Evolutionary conservation across 257 asterid species (phyloP), one percentile per base, ranked within the genome.

Genomic region (Solanum appendiculatum): DNA sequence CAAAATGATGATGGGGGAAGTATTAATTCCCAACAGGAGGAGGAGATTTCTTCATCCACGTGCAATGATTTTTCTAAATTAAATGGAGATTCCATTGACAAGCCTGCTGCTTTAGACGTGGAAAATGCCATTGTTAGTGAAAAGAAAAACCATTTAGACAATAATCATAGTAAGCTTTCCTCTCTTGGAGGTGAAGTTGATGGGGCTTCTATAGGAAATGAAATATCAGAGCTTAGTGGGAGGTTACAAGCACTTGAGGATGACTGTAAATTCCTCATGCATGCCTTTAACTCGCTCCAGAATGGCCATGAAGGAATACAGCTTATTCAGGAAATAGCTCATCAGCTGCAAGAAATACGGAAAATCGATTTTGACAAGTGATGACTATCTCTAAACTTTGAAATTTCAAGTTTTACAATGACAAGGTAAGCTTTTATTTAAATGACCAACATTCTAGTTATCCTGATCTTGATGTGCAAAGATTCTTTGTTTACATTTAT

Each of bases 171-270:
- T 25, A 81, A 70, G 66, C 56, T 86, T 20, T 82, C 87, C n/a
- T 84, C 29, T 74, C 74, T 83, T 69, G 88, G 87, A 58, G 85
- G 87, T 86, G 90, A 86, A 21, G 40, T 51, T 40, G 88, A 84
- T 85, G 64, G 89, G 56, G 92, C 80, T 46, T 51, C 83, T 40
- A 74, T 90, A 5, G 86, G 82, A 88, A 89, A 86, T 87, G 94
- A 91, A 85, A 89, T 92, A 15, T 87, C 81, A 58, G 86, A 91
- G 58, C 91, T 92, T 78, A 86, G 86, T 39, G 91, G 82, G 29
- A 91, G 94, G 87, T 87, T 94, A 89, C 87, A 89, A 88, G 92
- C 93, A 83, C 92, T 94, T 36, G 97, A 94, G 86, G 80, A 86
- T n/a, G 94, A 91, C 86, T 44, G 84, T 36, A 89, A 90, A 69